phyloP scores from a whole-genome alignment of 352 stramenopile species.

The Phytopythium chamaehyphon region DNA sequence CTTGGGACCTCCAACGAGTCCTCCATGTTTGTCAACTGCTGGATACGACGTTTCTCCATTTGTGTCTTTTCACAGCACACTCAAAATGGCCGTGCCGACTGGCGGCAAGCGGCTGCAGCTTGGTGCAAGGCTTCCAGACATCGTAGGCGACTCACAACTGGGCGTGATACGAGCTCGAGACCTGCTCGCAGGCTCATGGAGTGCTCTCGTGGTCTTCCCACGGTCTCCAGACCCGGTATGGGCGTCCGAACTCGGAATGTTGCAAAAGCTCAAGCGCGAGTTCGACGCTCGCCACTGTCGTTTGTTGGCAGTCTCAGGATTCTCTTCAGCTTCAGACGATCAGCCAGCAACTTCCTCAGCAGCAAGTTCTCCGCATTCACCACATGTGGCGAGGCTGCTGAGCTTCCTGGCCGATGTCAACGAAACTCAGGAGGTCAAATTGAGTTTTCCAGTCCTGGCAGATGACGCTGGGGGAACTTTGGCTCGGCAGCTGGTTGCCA shows the following conservation, averaged over 20 bases:
- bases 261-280: slow-evolving; percentile 78
- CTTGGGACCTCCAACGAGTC: too few species aligned
- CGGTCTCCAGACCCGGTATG: slow-evolving; percentile 71
- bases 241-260: slow-evolving; percentile 70
- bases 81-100: slow-evolving; percentile 10
- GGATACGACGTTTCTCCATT: too few species aligned
- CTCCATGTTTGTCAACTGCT: too few species aligned
- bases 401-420: slow-evolving; percentile 71
- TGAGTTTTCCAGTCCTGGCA: slow-evolving; percentile 65
- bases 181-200: slow-evolving; percentile 69
- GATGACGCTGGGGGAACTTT: slow-evolving; percentile 57
- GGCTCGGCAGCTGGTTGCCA: slow-evolving; percentile 33
- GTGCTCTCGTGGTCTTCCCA: slow-evolving; percentile 66
- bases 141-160: slow-evolving; percentile 68
- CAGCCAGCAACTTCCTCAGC: too few species aligned
- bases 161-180: slow-evolving; percentile 68
- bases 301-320: slow-evolving; percentile 49
- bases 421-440: slow-evolving; percentile 75
- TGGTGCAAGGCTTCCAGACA: slow-evolving; percentile 63
- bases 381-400: slow-evolving; percentile 17
- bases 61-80: too few species aligned
- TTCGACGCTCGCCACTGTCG: slow-evolving; percentile 73
- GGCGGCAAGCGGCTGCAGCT: slow-evolving; percentile 49
- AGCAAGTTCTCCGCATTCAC: slow-evolving; percentile 3
- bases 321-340: too few species aligned